These are phyloP conservation scores for Prunus yedoensis DNA, from an alignment of 331 rosid genomes.

Conservation along the genomic window DNA sequence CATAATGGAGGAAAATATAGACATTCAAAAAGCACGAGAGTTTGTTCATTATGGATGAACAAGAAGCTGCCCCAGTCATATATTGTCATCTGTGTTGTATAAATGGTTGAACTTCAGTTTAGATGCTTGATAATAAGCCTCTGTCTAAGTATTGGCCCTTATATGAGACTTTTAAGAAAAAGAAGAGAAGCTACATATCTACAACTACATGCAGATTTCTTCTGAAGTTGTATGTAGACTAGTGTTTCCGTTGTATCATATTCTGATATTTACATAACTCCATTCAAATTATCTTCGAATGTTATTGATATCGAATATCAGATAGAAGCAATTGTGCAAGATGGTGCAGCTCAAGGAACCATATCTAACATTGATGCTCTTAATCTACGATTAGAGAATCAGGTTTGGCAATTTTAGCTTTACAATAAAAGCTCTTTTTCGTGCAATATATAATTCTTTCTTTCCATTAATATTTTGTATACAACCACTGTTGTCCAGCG, in stretches of 20 bases:
- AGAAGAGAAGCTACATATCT: neutral
- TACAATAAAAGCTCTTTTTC: constrained; percentile 6
- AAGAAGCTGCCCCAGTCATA: neutral
- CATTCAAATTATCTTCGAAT: constrained; percentile 5
- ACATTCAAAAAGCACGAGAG: neutral
- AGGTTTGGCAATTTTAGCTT: constrained; percentile 41
- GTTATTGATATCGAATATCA: constrained; percentile 37
- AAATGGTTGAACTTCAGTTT: neutral
- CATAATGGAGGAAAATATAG: neutral
- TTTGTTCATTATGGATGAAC: constrained; percentile 2
- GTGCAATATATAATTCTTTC: neutral
- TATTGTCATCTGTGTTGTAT: neutral
- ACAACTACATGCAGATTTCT: neutral
- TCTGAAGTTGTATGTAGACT: neutral
- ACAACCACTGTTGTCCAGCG: neutral
- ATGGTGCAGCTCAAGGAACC: constrained; percentile 64
- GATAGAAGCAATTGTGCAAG: constrained; percentile 89
- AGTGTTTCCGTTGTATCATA: neutral
- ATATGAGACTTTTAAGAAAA: neutral
- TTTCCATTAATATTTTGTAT: neutral
- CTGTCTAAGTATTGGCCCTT: neutral
- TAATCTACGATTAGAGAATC: constrained; percentile 74
- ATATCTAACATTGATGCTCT: constrained; percentile 69
- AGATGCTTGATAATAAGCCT: neutral
- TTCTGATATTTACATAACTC: neutral